Base-by-base conservation (phyloP, 192 early-diverging fungal species). In the Lobosporangium transversale region DNA sequence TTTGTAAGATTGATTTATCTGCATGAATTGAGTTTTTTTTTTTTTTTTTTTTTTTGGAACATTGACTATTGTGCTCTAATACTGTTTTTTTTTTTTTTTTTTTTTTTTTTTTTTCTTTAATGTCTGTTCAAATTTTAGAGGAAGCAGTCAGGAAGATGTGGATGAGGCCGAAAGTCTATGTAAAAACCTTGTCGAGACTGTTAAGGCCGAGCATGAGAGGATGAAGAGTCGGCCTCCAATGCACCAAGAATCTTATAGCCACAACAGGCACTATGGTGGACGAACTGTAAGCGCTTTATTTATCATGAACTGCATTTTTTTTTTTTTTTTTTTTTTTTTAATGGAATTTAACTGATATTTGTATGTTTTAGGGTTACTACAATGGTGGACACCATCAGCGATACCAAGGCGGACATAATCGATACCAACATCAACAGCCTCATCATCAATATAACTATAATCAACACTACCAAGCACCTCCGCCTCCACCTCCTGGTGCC, bases 181-280 rank as follows among this genome's bases (percentile, higher is more conserved):
- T 36, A 71, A 90, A 53, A 91, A 95, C 73, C 82, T 97, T 35
- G 83, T 97, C 7, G 87, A 88, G 47, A 95, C 94, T 0, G 87
- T 97, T 0, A 88, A 86, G 44, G 78, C 63, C 1, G 94, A 97
- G 50, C 88, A 89, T 74, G 84, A 92, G 53, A 67, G 62, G 26
- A 70, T 66, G 76, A 86, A 71, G 50, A 79, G 51, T 61, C 71
- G 58, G 44, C 80, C 61, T 26, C 67, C 58, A 33, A 54, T 56
- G 21, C 62, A 55, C 24, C 70, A 78, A 58, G 70, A 66, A 45
- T 64, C 43, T 5, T 73, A 66, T 59, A 60, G 64, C 9, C 69
- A 71, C 12, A 33, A 51, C 24, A 57, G 64, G 26, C 30, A 64
- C 6, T 79, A 74, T 30, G 69, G 79, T 1, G 54, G 62, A 33